These are phyloP conservation scores for Talaromyces funiculosus DNA, from an alignment of 2,329 filamentous ascomycete species.

Conservation along the genomic window DNA sequence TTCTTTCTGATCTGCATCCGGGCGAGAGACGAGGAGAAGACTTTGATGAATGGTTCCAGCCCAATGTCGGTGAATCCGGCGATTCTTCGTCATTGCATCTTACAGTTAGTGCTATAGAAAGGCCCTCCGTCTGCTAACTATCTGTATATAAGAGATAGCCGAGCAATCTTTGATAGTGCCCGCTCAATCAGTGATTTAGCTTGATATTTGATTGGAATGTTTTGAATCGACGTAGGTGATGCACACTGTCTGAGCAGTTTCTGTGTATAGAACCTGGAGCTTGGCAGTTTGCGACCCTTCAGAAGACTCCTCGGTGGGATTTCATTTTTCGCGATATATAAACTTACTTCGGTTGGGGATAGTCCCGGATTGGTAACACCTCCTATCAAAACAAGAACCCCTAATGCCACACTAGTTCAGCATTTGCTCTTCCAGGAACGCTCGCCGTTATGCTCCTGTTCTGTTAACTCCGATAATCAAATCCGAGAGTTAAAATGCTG, in stretches of 20 bases:
- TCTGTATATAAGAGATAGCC: neutral
- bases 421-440: constrained; percentile 54
- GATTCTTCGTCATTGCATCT: neutral
- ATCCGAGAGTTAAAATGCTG: neutral
- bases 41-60: neutral
- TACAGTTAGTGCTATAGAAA: neutral
- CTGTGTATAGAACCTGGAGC: neutral
- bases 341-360: constrained; percentile 2
- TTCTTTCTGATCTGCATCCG: neutral
- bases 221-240: neutral
- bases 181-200: neutral
- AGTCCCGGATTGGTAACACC: constrained; percentile 28
- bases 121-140: neutral
- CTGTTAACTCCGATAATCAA: constrained; percentile 55
- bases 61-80: neutral
- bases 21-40: neutral
- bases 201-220: constrained; percentile 4
- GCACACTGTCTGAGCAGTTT: neutral
- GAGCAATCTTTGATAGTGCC: neutral
- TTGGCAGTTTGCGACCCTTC: neutral
- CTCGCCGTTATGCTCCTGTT: constrained; percentile 50
- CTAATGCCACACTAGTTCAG: constrained; percentile 59
- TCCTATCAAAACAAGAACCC: constrained; percentile 36
- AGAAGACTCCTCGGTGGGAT: neutral
- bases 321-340: too few relatives aligned